Percentiles rank a stretch among this genome's conserved stretches.
These are phyloP conservation scores for Amylocarpus encephaloides DNA, from an alignment of 2,329 filamentous ascomycete genomes.

Conservation along the genomic window DNA sequence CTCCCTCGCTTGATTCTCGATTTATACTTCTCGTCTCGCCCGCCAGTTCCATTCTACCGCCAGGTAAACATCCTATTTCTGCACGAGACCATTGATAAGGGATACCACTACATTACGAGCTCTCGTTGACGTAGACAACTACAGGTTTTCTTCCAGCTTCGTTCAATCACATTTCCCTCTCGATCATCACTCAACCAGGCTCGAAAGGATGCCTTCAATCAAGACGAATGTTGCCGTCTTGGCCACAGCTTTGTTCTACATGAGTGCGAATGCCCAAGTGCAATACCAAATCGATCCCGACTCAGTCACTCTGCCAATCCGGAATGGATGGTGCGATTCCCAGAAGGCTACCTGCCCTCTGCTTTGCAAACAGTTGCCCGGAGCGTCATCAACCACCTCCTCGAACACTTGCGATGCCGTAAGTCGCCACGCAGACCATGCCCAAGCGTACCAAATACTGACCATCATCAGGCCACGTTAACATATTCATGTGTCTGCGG, in stretches of 20 bases:
- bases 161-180: background rate
- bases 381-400: conserved; percentile 36
- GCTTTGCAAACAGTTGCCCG: conserved; percentile 61
- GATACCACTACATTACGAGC: too few relatives aligned
- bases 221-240: conserved; percentile 38
- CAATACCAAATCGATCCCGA: conserved; percentile 57
- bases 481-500: conserved; percentile 68
- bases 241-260: conserved; percentile 44
- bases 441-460: background rate
- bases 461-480: conserved; percentile 43
- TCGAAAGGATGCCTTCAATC: conserved; percentile 48
- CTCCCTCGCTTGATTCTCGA: conserved; percentile 14
- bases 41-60: background rate
- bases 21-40: background rate
- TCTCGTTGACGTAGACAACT: background rate
- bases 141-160: background rate
- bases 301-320: conserved; percentile 44
- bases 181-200: background rate
- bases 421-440: conserved; percentile 34
- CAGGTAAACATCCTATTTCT: background rate
- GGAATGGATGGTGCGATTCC: conserved; percentile 53
- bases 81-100: background rate
- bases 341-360: conserved; percentile 61
- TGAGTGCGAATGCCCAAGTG: conserved; percentile 40
- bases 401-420: conserved; percentile 64